phyloP scores from a whole-genome alignment of 2,329 filamentous ascomycete species.

The Nigrospora osmanthi region DNA sequence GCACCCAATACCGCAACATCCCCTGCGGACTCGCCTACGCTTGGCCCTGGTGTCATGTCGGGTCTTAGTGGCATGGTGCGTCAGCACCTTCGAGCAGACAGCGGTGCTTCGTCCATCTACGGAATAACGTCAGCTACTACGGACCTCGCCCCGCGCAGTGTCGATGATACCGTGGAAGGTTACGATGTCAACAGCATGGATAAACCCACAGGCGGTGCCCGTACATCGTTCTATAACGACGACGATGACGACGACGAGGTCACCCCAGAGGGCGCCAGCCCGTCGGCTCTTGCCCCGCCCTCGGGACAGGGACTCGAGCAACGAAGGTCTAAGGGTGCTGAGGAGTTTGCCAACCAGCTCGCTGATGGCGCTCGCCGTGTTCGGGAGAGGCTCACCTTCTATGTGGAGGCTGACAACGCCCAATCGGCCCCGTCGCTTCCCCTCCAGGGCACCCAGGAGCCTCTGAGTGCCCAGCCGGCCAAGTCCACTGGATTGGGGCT shows the following conservation, averaged over 20 bases:
- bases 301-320: no score
- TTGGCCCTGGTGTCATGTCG: conserved; percentile 50
- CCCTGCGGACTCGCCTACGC: conserved; percentile 66
- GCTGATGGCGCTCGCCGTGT: conserved; percentile 64
- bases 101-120: conserved; percentile 75
- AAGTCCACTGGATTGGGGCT: conserved; percentile 54
- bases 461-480: conserved; percentile 3
- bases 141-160: conserved; percentile 30
- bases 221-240: not conserved
- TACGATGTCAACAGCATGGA: conserved; percentile 7
- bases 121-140: conserved; percentile 34
- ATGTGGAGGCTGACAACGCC: conserved; percentile 54
- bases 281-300: no score
- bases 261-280: conserved; percentile 1
- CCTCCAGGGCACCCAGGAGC: not conserved
- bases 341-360: conserved; percentile 68
- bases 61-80: conserved; percentile 77
- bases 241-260: conserved; percentile 8
- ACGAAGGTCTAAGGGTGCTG: conserved; percentile 24
- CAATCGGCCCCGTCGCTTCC: not conserved
- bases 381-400: conserved; percentile 64
- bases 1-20: conserved; percentile 15
- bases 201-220: not conserved
- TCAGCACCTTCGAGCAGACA: conserved; percentile 75
- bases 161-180: conserved; percentile 21